Evolutionary conservation across 257 asterid genomes (phyloP).

Genomic region (Prunella vulgaris): DNA sequence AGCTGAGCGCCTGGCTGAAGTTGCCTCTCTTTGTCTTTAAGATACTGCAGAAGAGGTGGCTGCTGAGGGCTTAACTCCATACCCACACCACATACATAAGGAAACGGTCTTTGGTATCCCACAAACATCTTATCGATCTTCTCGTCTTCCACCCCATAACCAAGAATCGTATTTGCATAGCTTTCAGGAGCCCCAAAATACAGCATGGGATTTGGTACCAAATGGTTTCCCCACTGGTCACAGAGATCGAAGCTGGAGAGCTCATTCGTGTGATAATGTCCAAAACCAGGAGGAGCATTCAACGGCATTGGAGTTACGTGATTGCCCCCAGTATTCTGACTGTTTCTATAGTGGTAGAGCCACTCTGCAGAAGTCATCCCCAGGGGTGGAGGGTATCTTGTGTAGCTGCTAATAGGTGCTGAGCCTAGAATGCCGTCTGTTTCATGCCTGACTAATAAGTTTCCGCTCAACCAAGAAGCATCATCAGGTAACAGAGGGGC

Average conservation of each 20-base stretch:
- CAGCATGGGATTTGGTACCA: slow-evolving; percentile 43
- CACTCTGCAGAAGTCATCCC: slow-evolving; percentile 96
- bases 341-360: slow-evolving; percentile 84
- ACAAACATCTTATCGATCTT: slow-evolving; percentile 32
- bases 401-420: slow-evolving; percentile 43
- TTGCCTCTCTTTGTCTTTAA: slow-evolving; percentile 70
- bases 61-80: slow-evolving; percentile 48
- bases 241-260: slow-evolving; percentile 45
- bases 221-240: slow-evolving; percentile 73
- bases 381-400: slow-evolving; percentile 45
- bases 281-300: slow-evolving; percentile 35
- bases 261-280: slow-evolving; percentile 34
- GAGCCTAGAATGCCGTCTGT: slow-evolving; percentile 70
- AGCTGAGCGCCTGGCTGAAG: slow-evolving; percentile 46
- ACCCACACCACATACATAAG: slow-evolving; percentile 46
- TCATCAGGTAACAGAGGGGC: slow-evolving; percentile 81
- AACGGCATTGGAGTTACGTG: slow-evolving; percentile 37
- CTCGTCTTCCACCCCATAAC: slow-evolving; percentile 41
- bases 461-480: slow-evolving; percentile 47
- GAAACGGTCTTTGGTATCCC: slow-evolving; percentile 55
- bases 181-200: slow-evolving; percentile 44
- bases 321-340: slow-evolving; percentile 39
- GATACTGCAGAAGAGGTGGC: slow-evolving; percentile 56
- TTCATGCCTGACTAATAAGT: slow-evolving; percentile 33
- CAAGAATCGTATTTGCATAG: slow-evolving; percentile 35